Evolutionary conservation across 345 rosid species (phyloP).

Genomic region (Dovyalis caffra): DNA sequence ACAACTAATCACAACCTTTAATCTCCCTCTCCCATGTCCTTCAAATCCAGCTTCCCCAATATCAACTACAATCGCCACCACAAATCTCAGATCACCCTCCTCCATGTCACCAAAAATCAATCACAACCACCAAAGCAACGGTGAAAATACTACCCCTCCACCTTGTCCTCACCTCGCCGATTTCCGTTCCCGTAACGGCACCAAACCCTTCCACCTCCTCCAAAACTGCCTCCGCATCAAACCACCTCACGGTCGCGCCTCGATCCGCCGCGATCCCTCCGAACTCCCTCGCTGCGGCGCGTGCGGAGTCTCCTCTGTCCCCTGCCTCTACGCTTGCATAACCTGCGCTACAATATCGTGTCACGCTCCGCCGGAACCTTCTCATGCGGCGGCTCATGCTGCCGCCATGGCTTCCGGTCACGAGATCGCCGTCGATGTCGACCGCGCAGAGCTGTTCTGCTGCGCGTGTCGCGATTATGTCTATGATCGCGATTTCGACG

Average conservation of each 20-base stretch:
- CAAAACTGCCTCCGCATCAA: slow-evolving; percentile 58
- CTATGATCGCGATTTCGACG: slow-evolving; percentile 83
- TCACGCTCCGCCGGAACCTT: slow-evolving; percentile 41
- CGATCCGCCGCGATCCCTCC: slow-evolving; percentile 45
- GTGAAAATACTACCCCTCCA: slow-evolving; percentile 19
- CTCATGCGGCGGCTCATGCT: slow-evolving; percentile 66
- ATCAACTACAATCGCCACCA: slow-evolving; percentile 5
- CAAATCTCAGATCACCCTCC: slow-evolving; percentile 29
- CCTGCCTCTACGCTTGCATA: slow-evolving; percentile 65
- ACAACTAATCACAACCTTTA: slow-evolving; percentile 44
- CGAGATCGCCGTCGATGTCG: slow-evolving; percentile 68
- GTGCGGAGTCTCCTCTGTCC: slow-evolving; percentile 35
- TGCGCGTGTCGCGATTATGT: slow-evolving; percentile 75
- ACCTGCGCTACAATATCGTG: slow-evolving; percentile 71
- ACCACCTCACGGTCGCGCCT: slow-evolving; percentile 54
- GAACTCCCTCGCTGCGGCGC: slow-evolving; percentile 55
- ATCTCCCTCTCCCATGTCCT: slow-evolving; percentile 31
- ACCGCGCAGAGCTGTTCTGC: slow-evolving; percentile 90
- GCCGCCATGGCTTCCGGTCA: slow-evolving; percentile 49
- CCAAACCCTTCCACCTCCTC: slow-evolving; percentile 52
- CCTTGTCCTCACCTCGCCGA: slow-evolving; percentile 55
- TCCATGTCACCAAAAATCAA: slow-evolving; percentile 45
- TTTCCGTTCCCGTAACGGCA: slow-evolving; percentile 46
- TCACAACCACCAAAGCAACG: slow-evolving; percentile 26
- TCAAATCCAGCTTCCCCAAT: slow-evolving; percentile 43